Evolutionary conservation across 164 flowering plant genomes (phyloP), one percentile per base, ranked within the genome.

Genomic region (Akebia trifoliata): DNA sequence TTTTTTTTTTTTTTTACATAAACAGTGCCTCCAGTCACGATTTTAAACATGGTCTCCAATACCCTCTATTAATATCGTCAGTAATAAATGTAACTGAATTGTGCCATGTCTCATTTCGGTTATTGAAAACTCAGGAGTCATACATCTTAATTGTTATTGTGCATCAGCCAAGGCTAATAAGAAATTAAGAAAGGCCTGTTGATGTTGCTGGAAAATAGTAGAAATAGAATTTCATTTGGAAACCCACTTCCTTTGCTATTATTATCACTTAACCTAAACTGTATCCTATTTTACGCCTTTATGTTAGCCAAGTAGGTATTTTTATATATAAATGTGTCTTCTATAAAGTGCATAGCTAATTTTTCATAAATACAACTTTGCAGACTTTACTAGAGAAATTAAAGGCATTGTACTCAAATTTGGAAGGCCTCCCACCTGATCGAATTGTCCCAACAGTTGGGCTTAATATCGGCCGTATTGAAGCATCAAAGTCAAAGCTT

Each of bases 361-460:
- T 30, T 47, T 22, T 0, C 8, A 6, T 59, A 15, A 59, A 6
- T 56, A 18, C 24, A 22, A 30, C 10, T 63, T 24, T 74, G 61
- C 66, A 90, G 97, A 93, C 94, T 65, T 73, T 93, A 73, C 67
- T 93, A 50, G 98, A 93, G 76, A 93, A 85, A 69, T 71, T 93
- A 83, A 93, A 93, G 63, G 67, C 94, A 7, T 22, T 78, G 31
- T 90, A 81, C 69, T 87, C 90, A 63, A 93, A 85, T 63, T 52
- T 76, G 71, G 92, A 90, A 78, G 97, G 97, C 53, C 90, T 93
- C 3, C 83, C 98, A 12, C 97, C 94, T 45, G 98, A 90, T 71
- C 80, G 96, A 52, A 93, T 93, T 73, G 90, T 93, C 66, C 98
- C 98, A 7, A 92, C 98, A 29, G 98, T 92, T 54, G 98, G 98